Conservation (phyloP, 2,329 filamentous ascomycete species). For the Hansfordia pulvinata region DNA sequence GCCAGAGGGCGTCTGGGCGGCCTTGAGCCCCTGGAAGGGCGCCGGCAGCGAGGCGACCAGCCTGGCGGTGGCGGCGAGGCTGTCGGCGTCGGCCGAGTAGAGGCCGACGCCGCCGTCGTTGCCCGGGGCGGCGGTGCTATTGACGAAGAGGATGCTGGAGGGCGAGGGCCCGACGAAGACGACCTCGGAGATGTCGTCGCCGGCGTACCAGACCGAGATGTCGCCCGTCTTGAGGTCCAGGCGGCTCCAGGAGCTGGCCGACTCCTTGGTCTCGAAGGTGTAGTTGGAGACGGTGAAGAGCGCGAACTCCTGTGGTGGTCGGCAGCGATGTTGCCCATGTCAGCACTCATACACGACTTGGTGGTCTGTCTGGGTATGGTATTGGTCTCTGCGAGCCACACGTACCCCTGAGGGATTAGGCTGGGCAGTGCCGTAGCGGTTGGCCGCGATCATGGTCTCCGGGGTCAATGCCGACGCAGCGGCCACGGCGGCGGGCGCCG, state of each 20-base stretch:
- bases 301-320: constrained; percentile 21
- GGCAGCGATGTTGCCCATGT: constrained; percentile 4
- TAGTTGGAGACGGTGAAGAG: constrained; percentile 40
- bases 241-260: constrained; percentile 33
- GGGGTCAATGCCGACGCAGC: constrained; percentile 15
- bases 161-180: constrained; percentile 38
- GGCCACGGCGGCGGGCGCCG: constrained; percentile 13
- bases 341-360: background rate
- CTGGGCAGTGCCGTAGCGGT: constrained; percentile 16
- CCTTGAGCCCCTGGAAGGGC: constrained; percentile 23
- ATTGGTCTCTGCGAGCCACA: no score
- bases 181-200: constrained; percentile 40
- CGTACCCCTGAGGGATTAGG: constrained; percentile 20
- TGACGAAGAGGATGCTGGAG: constrained; percentile 32
- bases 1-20: constrained; percentile 14
- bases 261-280: constrained; percentile 40
- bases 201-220: constrained; percentile 34
- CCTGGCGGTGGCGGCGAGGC: constrained; percentile 12
- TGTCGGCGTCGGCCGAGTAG: constrained; percentile 20
- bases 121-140: constrained; percentile 30
- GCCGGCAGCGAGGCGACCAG: constrained; percentile 21
- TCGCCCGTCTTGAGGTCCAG: constrained; percentile 40
- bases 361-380: no score
- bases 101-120: constrained; percentile 24
- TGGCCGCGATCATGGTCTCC: constrained; percentile 17